Evolutionary conservation across 139 green algal genomes (phyloP), one percentile per base, ranked within the genome.

Genomic region (Auxenochlorella protothecoides): DNA sequence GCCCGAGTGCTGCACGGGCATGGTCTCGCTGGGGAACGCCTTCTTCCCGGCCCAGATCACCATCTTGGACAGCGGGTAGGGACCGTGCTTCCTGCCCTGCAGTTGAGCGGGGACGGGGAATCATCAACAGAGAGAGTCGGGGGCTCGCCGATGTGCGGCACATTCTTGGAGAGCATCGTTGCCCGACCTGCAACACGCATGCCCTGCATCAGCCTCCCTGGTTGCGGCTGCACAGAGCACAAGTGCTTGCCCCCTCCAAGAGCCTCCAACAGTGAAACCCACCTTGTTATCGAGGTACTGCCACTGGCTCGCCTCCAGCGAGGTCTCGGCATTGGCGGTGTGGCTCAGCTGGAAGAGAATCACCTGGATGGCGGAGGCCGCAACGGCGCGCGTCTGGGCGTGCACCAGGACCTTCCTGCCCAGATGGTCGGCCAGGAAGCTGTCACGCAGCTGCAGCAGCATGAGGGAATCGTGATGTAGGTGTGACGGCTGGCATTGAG

Each of bases 281-380:
- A 60, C 65, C 52, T 53, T 74, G 55, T 5, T 13, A 53, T 74
- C 74, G 5, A 44, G 12, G 55, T 81, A 81, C 2, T 53, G 9
- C 72, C 72, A 81, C 27, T 51, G 4, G 10, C 64, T 71, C 11
- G 66, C 6, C 5, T 53, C n/a, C 16, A 75, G n/a, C 2, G n/a
- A 10, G 5, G 54, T 3, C 3, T 55, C 57, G 51, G 14, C 8
- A 4, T 52, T 65, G 10, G 14, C 13, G 55, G 54, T 13, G 63
- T 72, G 59, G 27, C 5, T 51, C 15, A 79, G 62, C 59, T 76
- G 70, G 57, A 82, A 82, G 11, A 81, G 60, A 52, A 78, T 13
- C 2, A 69, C 54, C 5, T 16, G 27, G 11, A 82, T 72, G 69
- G 63, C 62, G 6, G 27, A 44, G 61, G 61, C 73, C 6, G 77